Conservation (phyloP, 192 early-diverging fungal genomes). For the Gigaspora rosea region DNA sequence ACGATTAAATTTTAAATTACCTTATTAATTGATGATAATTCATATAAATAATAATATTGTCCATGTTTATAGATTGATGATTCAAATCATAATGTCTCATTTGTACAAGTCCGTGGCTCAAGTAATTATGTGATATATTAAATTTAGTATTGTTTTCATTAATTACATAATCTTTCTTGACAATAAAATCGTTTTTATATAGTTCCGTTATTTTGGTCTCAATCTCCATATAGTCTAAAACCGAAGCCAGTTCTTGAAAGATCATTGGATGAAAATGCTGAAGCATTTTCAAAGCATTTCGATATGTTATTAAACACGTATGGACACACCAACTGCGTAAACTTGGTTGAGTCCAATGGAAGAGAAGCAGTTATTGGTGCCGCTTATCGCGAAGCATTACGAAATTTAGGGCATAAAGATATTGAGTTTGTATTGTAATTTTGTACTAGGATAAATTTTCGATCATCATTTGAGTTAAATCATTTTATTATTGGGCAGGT, state of each 20-base stretch:
- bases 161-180: not conserved
- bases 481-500: slow-evolving; percentile 39
- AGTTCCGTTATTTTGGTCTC: slow-evolving; percentile 75
- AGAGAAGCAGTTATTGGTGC: slow-evolving; percentile 66
- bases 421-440: slow-evolving; percentile 42
- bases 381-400: slow-evolving; percentile 60
- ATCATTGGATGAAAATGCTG: slow-evolving; percentile 51
- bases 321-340: slow-evolving; percentile 63
- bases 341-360: slow-evolving; percentile 66
- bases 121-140: slow-evolving; percentile 39
- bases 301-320: slow-evolving; percentile 49
- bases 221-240: slow-evolving; percentile 69
- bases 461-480: not conserved
- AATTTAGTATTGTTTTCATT: too few relatives aligned
- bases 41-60: too few relatives aligned
- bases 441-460: not conserved
- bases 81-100: slow-evolving; percentile 63
- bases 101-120: slow-evolving; percentile 91
- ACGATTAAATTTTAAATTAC: too few relatives aligned
- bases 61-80: slow-evolving; percentile 21
- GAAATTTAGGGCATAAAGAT: slow-evolving; percentile 42
- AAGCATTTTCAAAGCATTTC: slow-evolving; percentile 59
- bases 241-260: slow-evolving; percentile 64
- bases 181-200: not conserved
- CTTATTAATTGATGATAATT: too few relatives aligned